phyloP scores from a whole-genome alignment of 2,329 filamentous ascomycete species.

The Microascus cirrosus region DNA sequence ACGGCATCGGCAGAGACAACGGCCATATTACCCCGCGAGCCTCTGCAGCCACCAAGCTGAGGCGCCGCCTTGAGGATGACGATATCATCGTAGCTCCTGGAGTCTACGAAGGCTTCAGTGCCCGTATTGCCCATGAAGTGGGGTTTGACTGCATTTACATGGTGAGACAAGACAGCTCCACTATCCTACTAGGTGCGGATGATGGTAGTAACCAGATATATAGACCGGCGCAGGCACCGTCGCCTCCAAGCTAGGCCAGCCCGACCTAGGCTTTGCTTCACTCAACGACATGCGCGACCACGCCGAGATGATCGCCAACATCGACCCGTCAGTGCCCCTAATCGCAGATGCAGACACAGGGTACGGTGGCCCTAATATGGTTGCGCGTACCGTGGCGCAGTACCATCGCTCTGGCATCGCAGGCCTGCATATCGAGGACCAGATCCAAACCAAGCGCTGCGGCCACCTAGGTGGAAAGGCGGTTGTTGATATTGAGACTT shows the following conservation, averaged over 20 bases:
- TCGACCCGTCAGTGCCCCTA: conserved; percentile 42
- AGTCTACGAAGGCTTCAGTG: conserved; percentile 58
- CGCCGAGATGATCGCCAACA: conserved; percentile 52
- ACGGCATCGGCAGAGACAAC: too few relatives aligned
- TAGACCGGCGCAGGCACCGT: conserved; percentile 53
- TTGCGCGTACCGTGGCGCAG: conserved; percentile 38
- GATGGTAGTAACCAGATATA: too few relatives aligned
- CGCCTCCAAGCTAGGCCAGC: conserved; percentile 48
- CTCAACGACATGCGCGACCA: conserved; percentile 52
- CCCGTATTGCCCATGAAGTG: conserved; percentile 48
- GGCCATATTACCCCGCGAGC: too few relatives aligned
- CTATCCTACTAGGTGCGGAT: too few relatives aligned
- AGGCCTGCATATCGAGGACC: conserved; percentile 51
- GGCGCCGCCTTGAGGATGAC: conserved; percentile 23
- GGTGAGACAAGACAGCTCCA: too few relatives aligned
- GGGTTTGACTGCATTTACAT: conserved; percentile 58
- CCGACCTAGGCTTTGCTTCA: conserved; percentile 52
- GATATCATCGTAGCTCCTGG: conserved; percentile 48
- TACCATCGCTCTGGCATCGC: conserved; percentile 46
- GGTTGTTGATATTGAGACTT: conserved; percentile 39
- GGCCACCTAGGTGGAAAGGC: conserved; percentile 53
- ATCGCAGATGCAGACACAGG: conserved; percentile 53
- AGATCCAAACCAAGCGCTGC: conserved; percentile 53
- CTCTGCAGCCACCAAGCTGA: conserved; percentile 20
- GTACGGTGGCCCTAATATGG: conserved; percentile 35